A percentile compares a stretch with the other conserved stretches of the same genome.
Evolutionary conservation across 2,329 filamentous ascomycete genomes (phyloP).

Genomic region (Hypoxylon sp.): DNA sequence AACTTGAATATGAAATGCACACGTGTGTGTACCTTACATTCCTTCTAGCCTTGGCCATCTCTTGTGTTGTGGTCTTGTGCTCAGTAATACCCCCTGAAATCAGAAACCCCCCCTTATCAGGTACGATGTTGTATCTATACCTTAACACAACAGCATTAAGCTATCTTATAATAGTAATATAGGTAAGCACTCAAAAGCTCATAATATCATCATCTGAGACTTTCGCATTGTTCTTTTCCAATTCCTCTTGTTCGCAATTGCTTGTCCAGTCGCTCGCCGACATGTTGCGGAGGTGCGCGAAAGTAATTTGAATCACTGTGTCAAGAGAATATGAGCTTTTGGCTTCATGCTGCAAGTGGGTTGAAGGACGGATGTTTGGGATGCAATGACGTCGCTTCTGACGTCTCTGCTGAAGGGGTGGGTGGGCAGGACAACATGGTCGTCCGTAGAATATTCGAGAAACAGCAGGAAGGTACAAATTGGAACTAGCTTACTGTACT

Average conservation of each 20-base stretch:
- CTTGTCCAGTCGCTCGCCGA: conserved; percentile 48
- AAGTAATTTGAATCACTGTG: conserved; percentile 51
- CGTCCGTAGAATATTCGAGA: not conserved
- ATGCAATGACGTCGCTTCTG: not conserved
- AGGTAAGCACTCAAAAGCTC: not conserved
- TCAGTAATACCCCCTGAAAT: not conserved
- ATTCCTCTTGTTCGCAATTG: conserved; percentile 39
- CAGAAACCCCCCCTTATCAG: not conserved
- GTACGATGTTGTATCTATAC: not conserved
- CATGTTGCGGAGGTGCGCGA: conserved; percentile 51
- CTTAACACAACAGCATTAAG: not conserved
- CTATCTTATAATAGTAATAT: not conserved
- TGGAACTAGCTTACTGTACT: conserved; percentile 49
- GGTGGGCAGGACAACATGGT: not conserved
- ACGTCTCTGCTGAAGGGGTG: not conserved
- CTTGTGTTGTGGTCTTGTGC: not conserved
- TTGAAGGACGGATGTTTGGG: not conserved
- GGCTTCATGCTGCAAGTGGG: not conserved
- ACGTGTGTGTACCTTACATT: not conserved
- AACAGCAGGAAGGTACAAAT: not conserved
- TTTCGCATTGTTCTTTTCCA: conserved; percentile 9
- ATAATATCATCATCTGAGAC: not conserved
- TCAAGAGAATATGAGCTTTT: conserved; percentile 29
- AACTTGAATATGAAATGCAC: not conserved
- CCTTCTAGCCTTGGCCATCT: not conserved